Percentiles rank a stretch among this genome's conserved stretches.
Conservation (phyloP, 306 rosid genomes). For the Cicer judaicum region DNA sequence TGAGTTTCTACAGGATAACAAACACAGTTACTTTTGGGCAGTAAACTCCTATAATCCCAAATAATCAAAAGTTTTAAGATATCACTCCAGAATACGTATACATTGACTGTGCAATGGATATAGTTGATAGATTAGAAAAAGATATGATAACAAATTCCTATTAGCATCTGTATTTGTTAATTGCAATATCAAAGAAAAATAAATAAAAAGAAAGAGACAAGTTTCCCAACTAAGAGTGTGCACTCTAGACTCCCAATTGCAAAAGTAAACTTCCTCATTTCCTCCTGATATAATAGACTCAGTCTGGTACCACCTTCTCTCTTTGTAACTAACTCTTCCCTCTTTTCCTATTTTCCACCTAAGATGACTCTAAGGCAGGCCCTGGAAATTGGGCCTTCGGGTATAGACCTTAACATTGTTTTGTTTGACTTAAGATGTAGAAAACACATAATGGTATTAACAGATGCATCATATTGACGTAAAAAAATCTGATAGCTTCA, state of each 20-base stretch:
- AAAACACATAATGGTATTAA: conserved; percentile 4
- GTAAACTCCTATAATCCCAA: conserved; percentile 17
- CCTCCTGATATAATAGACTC: neutral
- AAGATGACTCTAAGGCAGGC: too few relatives aligned
- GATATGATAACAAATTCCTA: neutral
- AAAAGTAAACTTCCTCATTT: neutral
- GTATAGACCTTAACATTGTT: neutral
- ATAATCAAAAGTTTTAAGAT: conserved; percentile 34
- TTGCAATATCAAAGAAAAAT: conserved; percentile 4
- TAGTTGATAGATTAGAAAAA: conserved; percentile 13
- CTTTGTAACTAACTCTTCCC: too few relatives aligned
- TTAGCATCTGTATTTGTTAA: neutral
- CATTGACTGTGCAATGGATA: conserved; percentile 14
- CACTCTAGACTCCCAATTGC: conserved; percentile 8
- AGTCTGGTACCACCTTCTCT: neutral
- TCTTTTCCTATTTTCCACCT: too few relatives aligned
- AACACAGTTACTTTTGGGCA: conserved; percentile 30
- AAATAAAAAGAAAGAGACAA: neutral
- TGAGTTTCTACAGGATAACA: conserved; percentile 61
- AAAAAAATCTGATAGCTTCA: neutral
- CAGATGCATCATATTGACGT: conserved; percentile 7
- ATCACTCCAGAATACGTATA: conserved; percentile 14
- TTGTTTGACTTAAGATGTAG: neutral
- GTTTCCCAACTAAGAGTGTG: neutral
- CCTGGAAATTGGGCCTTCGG: neutral